phyloP scores from a whole-genome alignment of 108 stramenopile genomes.

The Skeletonema potamos region DNA sequence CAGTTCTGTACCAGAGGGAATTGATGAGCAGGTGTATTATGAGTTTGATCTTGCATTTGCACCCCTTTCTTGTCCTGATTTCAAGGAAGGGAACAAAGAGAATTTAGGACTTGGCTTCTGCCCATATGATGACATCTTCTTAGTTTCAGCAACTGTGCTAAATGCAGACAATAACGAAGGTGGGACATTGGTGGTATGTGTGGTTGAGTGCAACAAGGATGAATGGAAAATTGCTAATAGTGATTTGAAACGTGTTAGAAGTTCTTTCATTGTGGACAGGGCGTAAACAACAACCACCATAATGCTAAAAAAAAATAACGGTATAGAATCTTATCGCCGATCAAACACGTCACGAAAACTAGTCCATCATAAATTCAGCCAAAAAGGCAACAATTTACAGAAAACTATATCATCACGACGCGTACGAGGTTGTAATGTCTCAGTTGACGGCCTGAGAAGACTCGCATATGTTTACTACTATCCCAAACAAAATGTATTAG shows the following conservation, averaged over 20 bases:
- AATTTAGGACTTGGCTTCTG: constrained; percentile 82
- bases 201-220: constrained; percentile 61
- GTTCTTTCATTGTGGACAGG: constrained; percentile 58
- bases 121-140: constrained; percentile 72
- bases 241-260: constrained; percentile 72
- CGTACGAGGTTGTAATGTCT: no score
- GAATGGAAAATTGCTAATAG: constrained; percentile 76
- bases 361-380: no score
- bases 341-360: no score
- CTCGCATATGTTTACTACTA: no score
- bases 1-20: constrained; percentile 7
- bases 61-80: constrained; percentile 57
- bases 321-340: no score
- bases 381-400: no score
- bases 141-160: constrained; percentile 70
- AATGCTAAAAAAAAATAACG: no score
- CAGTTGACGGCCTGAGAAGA: no score
- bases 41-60: constrained; percentile 84
- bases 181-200: constrained; percentile 51
- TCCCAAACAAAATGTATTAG: no score
- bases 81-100: constrained; percentile 51
- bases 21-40: constrained; percentile 59
- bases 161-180: constrained; percentile 28
- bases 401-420: no score
- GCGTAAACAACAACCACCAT: not conserved